Conservation (phyloP, 768 basidiomycete species). For the Polyporus arcularius region DNA sequence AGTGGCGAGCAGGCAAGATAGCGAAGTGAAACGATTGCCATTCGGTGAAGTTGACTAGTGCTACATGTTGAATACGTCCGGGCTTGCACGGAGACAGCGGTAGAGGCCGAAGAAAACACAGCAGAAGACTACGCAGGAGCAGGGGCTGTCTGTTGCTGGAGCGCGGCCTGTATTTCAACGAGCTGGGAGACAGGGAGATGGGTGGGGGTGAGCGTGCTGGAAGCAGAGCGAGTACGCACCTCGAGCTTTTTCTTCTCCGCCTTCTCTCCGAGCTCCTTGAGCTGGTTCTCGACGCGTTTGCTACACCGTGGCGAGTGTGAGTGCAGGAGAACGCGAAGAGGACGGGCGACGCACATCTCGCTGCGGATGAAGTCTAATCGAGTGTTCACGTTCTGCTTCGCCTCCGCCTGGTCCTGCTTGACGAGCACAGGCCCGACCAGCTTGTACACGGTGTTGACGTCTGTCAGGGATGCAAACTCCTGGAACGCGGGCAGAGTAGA, state of each 20-base stretch:
- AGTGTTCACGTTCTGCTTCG: constrained; percentile 85
- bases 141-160: constrained; percentile 38
- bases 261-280: constrained; percentile 76
- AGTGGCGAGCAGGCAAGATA: too few relatives aligned
- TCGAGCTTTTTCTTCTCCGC: constrained; percentile 83
- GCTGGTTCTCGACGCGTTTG: constrained; percentile 78
- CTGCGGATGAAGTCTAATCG: constrained; percentile 84
- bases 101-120: too few relatives aligned
- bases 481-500: constrained; percentile 31
- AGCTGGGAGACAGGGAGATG: constrained; percentile 42
- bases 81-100: too few relatives aligned
- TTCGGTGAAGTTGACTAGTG: too few relatives aligned
- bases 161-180: constrained; percentile 62
- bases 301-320: constrained; percentile 32
- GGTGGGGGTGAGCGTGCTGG: background rate
- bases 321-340: background rate
- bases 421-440: constrained; percentile 89
- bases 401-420: constrained; percentile 85
- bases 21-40: too few relatives aligned
- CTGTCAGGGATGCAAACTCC: constrained; percentile 80
- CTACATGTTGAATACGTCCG: too few relatives aligned
- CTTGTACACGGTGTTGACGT: constrained; percentile 85
- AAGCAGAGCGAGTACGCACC: constrained; percentile 42
- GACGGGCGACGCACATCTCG: constrained; percentile 71
- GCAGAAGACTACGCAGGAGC: background rate